These are phyloP conservation scores for Fraxinus latifolia DNA, from an alignment of 305 asterid genomes.

Conservation along the genomic window DNA sequence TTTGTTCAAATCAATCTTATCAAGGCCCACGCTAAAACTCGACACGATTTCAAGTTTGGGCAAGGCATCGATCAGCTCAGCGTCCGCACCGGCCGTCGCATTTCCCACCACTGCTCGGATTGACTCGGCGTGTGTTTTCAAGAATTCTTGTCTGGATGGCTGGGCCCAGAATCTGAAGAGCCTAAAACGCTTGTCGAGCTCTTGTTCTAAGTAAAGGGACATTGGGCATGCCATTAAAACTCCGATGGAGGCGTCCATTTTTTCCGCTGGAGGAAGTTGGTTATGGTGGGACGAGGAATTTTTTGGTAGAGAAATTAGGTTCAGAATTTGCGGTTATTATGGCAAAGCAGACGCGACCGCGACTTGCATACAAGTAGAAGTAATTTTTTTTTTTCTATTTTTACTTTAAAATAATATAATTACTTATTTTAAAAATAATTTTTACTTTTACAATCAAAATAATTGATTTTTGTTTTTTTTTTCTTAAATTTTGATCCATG, in stretches of 20 bases:
- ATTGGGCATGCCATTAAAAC: slow-evolving; percentile 61
- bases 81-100: slow-evolving; percentile 53
- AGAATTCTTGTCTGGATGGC: slow-evolving; percentile 29
- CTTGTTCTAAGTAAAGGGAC: slow-evolving; percentile 56
- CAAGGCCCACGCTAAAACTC: slow-evolving; percentile 70
- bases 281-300: neutral
- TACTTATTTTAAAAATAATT: neutral
- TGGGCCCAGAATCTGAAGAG: slow-evolving; percentile 60
- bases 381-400: too few species aligned
- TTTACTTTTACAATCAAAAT: neutral
- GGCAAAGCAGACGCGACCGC: neutral
- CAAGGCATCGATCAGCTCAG: slow-evolving; percentile 54
- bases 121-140: slow-evolving; percentile 32
- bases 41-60: slow-evolving; percentile 74
- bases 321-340: neutral
- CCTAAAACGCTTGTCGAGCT: slow-evolving; percentile 61
- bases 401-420: too few species aligned
- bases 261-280: neutral
- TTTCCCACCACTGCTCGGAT: slow-evolving; percentile 59
- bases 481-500: neutral
- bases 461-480: too few species aligned
- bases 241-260: slow-evolving; percentile 40
- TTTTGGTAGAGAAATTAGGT: neutral
- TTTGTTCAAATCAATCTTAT: slow-evolving; percentile 57
- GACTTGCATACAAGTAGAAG: too few species aligned